Evolutionary conservation across 129 eudicot species (phyloP).

Genomic region (Artemisia annua): DNA sequence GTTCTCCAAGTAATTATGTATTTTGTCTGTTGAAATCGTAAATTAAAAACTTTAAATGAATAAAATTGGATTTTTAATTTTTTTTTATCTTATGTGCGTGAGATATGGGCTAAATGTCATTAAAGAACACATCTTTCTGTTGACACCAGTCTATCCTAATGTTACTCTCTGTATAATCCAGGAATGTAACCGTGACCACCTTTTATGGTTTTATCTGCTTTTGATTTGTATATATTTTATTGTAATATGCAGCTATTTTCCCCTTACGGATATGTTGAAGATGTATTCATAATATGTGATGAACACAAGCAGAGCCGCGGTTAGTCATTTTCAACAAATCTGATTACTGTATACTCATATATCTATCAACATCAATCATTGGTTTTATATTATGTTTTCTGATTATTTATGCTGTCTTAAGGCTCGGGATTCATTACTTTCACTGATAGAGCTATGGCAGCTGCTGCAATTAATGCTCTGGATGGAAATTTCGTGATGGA

Average conservation of each 20-base stretch:
- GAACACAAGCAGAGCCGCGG: constrained; percentile 71
- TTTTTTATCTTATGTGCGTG: not conserved
- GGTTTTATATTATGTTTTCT: constrained; percentile 9
- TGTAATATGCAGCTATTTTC: constrained; percentile 61
- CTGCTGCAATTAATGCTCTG: constrained; percentile 76
- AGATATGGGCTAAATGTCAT: not conserved
- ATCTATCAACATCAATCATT: not conserved
- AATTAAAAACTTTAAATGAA: not conserved
- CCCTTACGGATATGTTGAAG: constrained; percentile 74
- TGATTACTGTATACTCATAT: constrained; percentile 7
- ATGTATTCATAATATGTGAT: constrained; percentile 55
- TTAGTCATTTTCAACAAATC: constrained; percentile 36
- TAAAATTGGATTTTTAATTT: not conserved
- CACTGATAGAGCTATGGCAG: constrained; percentile 61
- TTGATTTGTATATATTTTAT: constrained; percentile 6
- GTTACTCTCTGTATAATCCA: not conserved
- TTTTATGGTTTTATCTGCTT: constrained; percentile 19
- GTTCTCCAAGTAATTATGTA: constrained; percentile 11
- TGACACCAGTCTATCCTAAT: constrained; percentile 1
- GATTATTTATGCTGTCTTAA: constrained; percentile 34
- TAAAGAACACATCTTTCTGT: not conserved
- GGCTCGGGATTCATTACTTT: constrained; percentile 82
- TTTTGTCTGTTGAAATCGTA: not conserved
- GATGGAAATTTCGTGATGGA: constrained; percentile 69
- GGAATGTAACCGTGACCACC: constrained; percentile 12